phyloP scores from a whole-genome alignment of 2,329 filamentous ascomycete genomes.

The Botrytis fabae region DNA sequence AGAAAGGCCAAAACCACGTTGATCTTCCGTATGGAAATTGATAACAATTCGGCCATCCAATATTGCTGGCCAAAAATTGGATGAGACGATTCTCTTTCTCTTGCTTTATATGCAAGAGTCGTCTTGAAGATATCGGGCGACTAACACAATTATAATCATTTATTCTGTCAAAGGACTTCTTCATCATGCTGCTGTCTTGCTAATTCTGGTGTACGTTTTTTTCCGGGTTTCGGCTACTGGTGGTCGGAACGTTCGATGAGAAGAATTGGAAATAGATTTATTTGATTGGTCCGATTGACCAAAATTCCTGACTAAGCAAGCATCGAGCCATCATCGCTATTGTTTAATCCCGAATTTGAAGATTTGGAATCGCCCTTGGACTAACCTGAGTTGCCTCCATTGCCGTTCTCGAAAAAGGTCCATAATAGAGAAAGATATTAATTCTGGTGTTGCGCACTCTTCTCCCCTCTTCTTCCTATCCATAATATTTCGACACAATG shows the following conservation, averaged over 20 bases:
- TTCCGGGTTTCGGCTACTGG: conserved; percentile 10
- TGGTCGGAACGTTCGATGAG: neutral
- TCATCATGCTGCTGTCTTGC: neutral
- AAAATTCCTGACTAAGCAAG: neutral
- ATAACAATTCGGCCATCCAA: neutral
- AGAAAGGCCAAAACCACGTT: neutral
- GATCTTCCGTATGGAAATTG: neutral
- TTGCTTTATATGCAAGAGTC: fast-evolving
- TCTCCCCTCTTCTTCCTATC: conserved; percentile 27
- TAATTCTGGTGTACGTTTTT: neutral
- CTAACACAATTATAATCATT: neutral
- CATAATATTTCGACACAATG: conserved; percentile 48
- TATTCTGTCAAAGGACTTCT: too few species aligned
- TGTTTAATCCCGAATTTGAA: conserved; percentile 12
- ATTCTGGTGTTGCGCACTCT: conserved; percentile 19
- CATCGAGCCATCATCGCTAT: conserved; percentile 23
- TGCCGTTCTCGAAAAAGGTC: neutral
- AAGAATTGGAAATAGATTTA: conserved; percentile 17
- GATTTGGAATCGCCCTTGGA: conserved; percentile 15
- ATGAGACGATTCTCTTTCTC: fast-evolving
- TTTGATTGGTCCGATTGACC: conserved; percentile 6
- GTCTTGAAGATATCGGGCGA: neutral
- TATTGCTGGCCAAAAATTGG: neutral
- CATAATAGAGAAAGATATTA: conserved; percentile 12
- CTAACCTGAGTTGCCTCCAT: conserved; percentile 21